Evolutionary conservation across 2,329 filamentous ascomycete species (phyloP).

Genomic region (Stagonosporopsis chrysanthemi): DNA sequence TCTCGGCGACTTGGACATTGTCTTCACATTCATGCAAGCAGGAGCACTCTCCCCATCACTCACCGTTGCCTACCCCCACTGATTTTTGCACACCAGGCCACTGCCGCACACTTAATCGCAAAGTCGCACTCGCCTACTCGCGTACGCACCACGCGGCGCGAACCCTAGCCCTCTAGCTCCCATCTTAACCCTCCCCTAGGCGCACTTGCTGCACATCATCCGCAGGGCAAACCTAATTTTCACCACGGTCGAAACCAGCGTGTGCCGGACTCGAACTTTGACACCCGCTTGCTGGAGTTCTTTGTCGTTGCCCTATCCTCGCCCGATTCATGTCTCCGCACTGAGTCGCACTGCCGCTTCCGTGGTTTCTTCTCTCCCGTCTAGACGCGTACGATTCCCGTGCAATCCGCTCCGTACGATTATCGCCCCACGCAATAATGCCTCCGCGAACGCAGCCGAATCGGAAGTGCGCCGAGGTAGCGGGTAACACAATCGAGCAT

Average conservation of each 20-base stretch:
- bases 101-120: conserved; percentile 1
- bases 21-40: not conserved
- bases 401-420: not conserved
- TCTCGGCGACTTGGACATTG: not conserved
- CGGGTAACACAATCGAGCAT: not conserved
- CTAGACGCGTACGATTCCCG: not conserved
- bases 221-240: conserved; percentile 21
- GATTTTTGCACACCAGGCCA: not conserved
- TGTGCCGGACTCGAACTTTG: conserved; percentile 10
- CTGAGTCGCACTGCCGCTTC: not conserved
- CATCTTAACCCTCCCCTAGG: conserved; percentile 2
- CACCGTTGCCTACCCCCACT: not conserved
- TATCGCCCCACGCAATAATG: not conserved
- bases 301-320: not conserved
- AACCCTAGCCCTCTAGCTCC: conserved; percentile 12
- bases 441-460: not conserved
- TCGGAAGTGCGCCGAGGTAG: conserved; percentile 4
- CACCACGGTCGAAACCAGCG: conserved; percentile 6
- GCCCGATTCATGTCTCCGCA: not conserved
- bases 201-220: conserved; percentile 17
- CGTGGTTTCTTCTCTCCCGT: not conserved
- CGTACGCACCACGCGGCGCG: conserved; percentile 7
- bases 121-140: not conserved
- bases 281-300: not conserved
- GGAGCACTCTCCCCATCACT: conserved; percentile 13